Conservation (phyloP, 805 yeast genomes). For the Monosporozyma yasuniensis region DNA sequence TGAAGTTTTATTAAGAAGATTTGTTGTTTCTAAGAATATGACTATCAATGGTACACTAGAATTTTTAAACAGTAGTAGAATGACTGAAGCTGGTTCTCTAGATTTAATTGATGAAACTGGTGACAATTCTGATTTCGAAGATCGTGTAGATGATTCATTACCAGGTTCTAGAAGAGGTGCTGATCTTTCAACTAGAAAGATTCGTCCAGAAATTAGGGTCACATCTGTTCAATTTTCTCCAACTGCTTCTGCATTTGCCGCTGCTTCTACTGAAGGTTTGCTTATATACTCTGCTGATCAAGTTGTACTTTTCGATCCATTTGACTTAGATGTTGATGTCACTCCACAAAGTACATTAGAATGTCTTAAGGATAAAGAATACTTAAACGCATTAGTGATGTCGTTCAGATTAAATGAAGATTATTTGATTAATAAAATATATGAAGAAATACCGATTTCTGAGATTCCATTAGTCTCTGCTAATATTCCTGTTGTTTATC, state of each 20-base stretch:
- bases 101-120: conserved; percentile 79
- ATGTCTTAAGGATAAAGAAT: conserved; percentile 46
- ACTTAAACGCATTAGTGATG: conserved; percentile 78
- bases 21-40: conserved; percentile 84
- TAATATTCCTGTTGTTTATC: conserved; percentile 72
- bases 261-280: conserved; percentile 91
- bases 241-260: conserved; percentile 82
- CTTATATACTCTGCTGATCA: conserved; percentile 74
- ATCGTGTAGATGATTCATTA: conserved; percentile 59
- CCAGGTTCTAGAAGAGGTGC: conserved; percentile 83
- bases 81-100: conserved; percentile 83
- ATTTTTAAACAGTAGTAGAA: conserved; percentile 63
- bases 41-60: conserved; percentile 80
- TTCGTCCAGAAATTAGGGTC: conserved; percentile 77
- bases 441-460: conserved; percentile 59
- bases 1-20: conserved; percentile 75
- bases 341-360: conserved; percentile 72
- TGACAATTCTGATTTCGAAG: conserved; percentile 78
- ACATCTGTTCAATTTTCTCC: conserved; percentile 78
- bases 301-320: conserved; percentile 76
- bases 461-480: conserved; percentile 60
- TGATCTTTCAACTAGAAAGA: conserved; percentile 66
- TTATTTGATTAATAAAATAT: conserved; percentile 60
- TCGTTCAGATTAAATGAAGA: conserved; percentile 84
- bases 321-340: conserved; percentile 85